These are phyloP conservation scores for Diaporthe australafricana DNA, from an alignment of 2,329 filamentous ascomycete species.

Conservation along the genomic window DNA sequence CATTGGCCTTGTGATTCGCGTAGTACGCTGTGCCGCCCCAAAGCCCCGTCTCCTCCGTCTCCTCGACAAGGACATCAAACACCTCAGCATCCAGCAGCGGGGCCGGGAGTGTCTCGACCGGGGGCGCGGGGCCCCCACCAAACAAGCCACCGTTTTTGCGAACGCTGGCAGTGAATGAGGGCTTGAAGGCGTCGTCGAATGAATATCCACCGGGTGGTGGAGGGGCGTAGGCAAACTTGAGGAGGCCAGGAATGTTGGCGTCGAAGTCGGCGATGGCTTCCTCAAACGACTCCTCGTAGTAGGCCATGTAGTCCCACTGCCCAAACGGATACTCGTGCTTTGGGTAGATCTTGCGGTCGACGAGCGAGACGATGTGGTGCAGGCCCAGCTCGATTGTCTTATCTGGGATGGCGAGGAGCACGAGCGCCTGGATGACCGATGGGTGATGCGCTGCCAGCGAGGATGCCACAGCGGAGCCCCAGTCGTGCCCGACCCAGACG, in stretches of 20 bases:
- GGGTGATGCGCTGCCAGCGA: conserved; percentile 18
- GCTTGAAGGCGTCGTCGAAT: conserved; percentile 15
- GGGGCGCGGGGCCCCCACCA: conserved; percentile 22
- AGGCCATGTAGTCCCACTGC: conserved; percentile 26
- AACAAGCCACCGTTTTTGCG: conserved; percentile 39
- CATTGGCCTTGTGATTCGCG: conserved; percentile 55
- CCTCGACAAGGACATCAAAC: conserved; percentile 40
- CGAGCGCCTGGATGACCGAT: neutral
- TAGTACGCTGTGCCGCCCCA: conserved; percentile 47
- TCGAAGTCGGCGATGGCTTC: neutral
- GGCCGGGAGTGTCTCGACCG: neutral
- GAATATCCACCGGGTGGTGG: neutral
- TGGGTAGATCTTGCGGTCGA: conserved; percentile 26
- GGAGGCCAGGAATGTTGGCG: neutral
- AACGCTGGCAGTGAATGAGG: conserved; percentile 11
- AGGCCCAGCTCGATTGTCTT: conserved; percentile 18
- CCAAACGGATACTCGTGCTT: conserved; percentile 19
- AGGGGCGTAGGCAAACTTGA: neutral
- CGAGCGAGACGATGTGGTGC: conserved; percentile 1
- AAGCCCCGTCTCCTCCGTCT: conserved; percentile 54
- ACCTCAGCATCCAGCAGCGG: conserved; percentile 28
- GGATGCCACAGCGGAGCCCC: conserved; percentile 18
- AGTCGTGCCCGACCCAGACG: conserved; percentile 28
- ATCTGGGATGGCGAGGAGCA: conserved; percentile 15
- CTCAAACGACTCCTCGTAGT: conserved; percentile 26